These are phyloP conservation scores for Trypanosoma congolense DNA, from an alignment of 208 protist genomes.

Conservation along the genomic window DNA sequence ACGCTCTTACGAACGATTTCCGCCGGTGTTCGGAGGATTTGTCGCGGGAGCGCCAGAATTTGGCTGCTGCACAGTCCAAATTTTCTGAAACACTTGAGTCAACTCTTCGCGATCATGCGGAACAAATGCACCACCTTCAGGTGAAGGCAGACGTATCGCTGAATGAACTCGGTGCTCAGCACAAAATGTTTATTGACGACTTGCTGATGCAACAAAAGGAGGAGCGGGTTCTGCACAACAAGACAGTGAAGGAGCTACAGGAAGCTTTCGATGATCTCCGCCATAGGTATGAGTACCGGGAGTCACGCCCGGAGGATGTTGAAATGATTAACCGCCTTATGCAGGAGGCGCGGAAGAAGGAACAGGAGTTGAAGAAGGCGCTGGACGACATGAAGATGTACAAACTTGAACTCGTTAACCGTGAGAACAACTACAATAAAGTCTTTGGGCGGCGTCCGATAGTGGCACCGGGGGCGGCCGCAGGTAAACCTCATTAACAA, in stretches of 20 bases:
- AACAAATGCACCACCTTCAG: not conserved
- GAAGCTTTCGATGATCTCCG: conserved; percentile 56
- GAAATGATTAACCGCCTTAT: conserved; percentile 86
- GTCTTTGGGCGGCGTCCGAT: conserved; percentile 79
- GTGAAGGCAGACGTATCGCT: conserved; percentile 9
- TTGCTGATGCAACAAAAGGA: conserved; percentile 35
- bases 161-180: conserved; percentile 26
- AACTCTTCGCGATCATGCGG: conserved; percentile 23
- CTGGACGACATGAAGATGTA: conserved; percentile 89
- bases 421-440: conserved; percentile 94
- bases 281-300: conserved; percentile 88
- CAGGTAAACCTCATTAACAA: conserved; percentile 4
- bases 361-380: conserved; percentile 69
- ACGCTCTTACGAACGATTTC: conserved; percentile 22
- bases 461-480: conserved; percentile 23
- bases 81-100: conserved; percentile 6
- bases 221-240: conserved; percentile 31
- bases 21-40: conserved; percentile 22
- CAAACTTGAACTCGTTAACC: conserved; percentile 92
- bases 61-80: conserved; percentile 7
- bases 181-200: conserved; percentile 52
- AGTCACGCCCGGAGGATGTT: conserved; percentile 87
- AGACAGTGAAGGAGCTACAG: conserved; percentile 35
- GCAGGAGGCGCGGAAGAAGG: conserved; percentile 62
- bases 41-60: conserved; percentile 19